Conservation (phyloP, 106 monocot species). For the Narthecium ossifragum region DNA sequence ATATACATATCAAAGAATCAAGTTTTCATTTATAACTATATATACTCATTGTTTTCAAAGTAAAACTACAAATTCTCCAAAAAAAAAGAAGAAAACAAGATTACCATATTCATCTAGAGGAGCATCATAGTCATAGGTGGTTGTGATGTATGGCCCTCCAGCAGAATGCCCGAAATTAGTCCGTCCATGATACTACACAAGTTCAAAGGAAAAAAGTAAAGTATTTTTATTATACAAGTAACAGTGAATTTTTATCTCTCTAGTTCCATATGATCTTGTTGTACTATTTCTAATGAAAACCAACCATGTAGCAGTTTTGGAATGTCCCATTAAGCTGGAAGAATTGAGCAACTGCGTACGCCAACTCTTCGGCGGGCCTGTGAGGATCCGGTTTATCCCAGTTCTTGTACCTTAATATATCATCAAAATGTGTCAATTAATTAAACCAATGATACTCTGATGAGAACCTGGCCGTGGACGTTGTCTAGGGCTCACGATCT, state of each 20-base stretch:
- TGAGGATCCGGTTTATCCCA: conserved; percentile 49
- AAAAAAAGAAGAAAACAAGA: too few relatives aligned
- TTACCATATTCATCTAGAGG: conserved; percentile 78
- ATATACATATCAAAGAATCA: too few relatives aligned
- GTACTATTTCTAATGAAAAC: too few relatives aligned
- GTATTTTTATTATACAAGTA: not conserved
- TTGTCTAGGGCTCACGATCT: too few relatives aligned
- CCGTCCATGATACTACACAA: conserved; percentile 60
- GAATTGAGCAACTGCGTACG: conserved; percentile 54
- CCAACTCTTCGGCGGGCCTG: conserved; percentile 59
- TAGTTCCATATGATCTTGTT: too few relatives aligned
- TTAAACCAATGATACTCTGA: too few relatives aligned
- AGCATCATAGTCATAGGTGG: conserved; percentile 70
- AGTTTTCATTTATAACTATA: too few relatives aligned
- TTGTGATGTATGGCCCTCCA: conserved; percentile 73
- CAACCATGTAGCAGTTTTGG: conserved; percentile 71
- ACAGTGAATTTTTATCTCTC: not conserved
- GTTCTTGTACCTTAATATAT: conserved; percentile 39
- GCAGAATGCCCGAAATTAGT: conserved; percentile 61
- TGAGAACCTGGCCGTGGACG: too few relatives aligned
- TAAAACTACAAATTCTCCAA: too few relatives aligned
- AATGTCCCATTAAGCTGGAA: conserved; percentile 46
- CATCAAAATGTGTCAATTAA: too few relatives aligned
- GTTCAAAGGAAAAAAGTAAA: not conserved
- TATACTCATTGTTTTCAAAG: too few relatives aligned